Conservation (phyloP, 768 basidiomycete genomes). For the Psilocybe cyanescens region DNA sequence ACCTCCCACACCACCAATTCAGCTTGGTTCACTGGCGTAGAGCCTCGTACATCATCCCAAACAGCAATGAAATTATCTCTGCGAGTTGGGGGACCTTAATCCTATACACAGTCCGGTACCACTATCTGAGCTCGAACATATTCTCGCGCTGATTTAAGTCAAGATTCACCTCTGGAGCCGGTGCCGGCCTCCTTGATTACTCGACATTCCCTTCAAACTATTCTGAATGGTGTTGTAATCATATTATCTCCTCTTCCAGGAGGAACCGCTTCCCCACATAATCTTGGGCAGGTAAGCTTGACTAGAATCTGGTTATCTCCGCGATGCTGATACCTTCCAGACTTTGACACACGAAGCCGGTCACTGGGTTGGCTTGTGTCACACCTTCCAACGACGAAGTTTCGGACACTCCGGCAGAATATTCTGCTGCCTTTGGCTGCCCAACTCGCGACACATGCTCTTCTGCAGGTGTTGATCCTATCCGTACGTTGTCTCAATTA, state of each 20-base stretch:
- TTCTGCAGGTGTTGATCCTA: constrained; percentile 47
- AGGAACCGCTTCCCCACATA: constrained; percentile 44
- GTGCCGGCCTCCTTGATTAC: constrained; percentile 51
- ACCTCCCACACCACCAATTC: constrained; percentile 48
- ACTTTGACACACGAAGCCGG: constrained; percentile 61
- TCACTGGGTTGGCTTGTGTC: constrained; percentile 65
- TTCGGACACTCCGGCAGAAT: constrained; percentile 50
- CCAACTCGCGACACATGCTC: constrained; percentile 40
- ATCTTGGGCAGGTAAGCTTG: constrained; percentile 40
- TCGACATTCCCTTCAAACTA: constrained; percentile 55
- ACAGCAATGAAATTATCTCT: constrained; percentile 52
- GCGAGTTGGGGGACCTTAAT: constrained; percentile 50
- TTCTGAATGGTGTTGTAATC: constrained; percentile 48
- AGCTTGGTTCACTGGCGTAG: constrained; percentile 51
- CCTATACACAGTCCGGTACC: constrained; percentile 53
- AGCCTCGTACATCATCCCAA: constrained; percentile 38
- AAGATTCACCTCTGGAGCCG: constrained; percentile 27
- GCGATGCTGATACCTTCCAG: constrained; percentile 8
- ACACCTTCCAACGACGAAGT: constrained; percentile 61
- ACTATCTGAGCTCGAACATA: neutral
- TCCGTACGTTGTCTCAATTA: constrained; percentile 31
- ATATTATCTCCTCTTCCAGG: constrained; percentile 45
- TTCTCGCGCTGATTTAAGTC: neutral
- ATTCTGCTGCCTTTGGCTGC: constrained; percentile 45
- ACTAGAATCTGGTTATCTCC: neutral